These are phyloP conservation scores for Lactarius deliciosus DNA, from an alignment of 768 basidiomycete genomes.

Conservation along the genomic window DNA sequence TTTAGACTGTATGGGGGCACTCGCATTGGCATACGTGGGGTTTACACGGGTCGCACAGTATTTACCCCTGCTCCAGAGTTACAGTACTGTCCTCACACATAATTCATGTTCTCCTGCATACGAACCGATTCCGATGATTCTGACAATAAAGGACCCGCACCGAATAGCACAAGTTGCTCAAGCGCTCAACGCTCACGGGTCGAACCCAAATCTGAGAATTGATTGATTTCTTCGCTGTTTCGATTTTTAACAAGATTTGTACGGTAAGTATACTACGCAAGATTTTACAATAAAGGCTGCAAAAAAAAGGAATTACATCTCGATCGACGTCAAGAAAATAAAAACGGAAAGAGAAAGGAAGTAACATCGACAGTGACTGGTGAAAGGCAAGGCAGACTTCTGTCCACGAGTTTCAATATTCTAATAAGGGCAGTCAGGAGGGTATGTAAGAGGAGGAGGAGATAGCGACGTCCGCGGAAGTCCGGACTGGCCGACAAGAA, in stretches of 20 bases:
- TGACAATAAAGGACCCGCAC: too few relatives aligned
- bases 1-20: too few relatives aligned
- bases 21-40: too few relatives aligned
- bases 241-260: constrained; percentile 15
- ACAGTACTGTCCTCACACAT: too few relatives aligned
- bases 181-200: too few relatives aligned
- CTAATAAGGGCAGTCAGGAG: neutral
- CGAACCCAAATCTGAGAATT: too few relatives aligned
- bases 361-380: too few relatives aligned
- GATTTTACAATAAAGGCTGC: constrained; percentile 11
- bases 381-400: neutral
- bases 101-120: too few relatives aligned
- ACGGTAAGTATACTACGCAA: constrained; percentile 23
- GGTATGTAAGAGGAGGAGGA: neutral
- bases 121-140: too few relatives aligned
- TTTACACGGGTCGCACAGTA: too few relatives aligned
- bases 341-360: neutral
- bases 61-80: too few relatives aligned
- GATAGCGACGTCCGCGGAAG: neutral
- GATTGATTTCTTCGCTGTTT: neutral
- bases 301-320: constrained; percentile 12
- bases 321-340: neutral
- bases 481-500: neutral
- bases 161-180: too few relatives aligned
- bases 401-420: constrained; percentile 12